Percentiles rank a stretch among this genome's conserved stretches.
Evolutionary conservation across 148 eudicot genomes (phyloP).

Genomic region (Arctostaphylos glauca): DNA sequence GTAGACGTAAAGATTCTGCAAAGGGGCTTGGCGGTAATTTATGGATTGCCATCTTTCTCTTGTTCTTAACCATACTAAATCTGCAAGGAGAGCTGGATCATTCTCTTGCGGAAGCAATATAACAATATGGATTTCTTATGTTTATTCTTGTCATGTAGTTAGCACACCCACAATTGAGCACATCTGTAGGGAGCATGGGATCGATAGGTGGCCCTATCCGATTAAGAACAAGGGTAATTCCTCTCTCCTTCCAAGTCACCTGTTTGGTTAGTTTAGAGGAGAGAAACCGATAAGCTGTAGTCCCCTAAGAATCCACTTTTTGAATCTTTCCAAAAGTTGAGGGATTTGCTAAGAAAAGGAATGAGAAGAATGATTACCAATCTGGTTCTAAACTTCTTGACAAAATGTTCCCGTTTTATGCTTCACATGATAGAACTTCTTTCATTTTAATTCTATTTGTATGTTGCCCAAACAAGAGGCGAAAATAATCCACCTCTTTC

Average conservation of each 20-base stretch:
- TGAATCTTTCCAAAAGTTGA: neutral
- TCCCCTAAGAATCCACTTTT: neutral
- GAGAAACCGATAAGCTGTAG: neutral
- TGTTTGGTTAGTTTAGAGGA: neutral
- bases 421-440: neutral
- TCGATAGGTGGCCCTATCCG: neutral
- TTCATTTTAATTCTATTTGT: neutral
- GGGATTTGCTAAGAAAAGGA: neutral
- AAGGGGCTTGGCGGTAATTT: no score
- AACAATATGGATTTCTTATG: neutral
- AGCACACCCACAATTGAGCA: neutral
- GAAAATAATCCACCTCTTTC: neutral
- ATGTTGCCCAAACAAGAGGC: neutral
- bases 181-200: neutral
- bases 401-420: neutral
- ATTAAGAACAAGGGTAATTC: neutral
- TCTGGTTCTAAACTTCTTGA: neutral
- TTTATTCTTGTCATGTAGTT: neutral
- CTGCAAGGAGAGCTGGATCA: no score
- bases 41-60: no score
- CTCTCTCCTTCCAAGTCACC: neutral
- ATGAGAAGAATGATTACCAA: neutral
- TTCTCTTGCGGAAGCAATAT: neutral
- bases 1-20: no score
- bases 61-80: no score